Evolutionary conservation across 2,329 filamentous ascomycete genomes (phyloP).

Genomic region (Colletotrichum cereale): DNA sequence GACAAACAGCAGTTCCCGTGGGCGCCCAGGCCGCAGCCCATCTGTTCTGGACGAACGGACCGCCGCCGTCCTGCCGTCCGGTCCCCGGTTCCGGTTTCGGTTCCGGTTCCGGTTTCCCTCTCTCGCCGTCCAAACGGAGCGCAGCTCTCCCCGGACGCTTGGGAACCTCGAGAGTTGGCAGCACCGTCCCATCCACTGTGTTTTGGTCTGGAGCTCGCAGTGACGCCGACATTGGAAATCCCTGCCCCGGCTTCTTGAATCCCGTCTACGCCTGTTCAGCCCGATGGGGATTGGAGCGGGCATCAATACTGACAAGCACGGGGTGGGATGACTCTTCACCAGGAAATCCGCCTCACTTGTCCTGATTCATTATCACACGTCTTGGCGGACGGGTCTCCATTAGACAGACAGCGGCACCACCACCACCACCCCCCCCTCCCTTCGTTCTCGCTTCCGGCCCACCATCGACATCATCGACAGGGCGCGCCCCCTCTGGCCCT

Average conservation of each 20-base stretch:
- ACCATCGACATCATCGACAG: slow-evolving; percentile 20
- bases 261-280: not conserved
- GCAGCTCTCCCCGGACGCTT: not conserved
- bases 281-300: not conserved
- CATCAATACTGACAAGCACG: not conserved
- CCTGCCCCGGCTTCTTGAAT: not conserved
- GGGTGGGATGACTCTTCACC: too few relatives aligned
- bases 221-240: not conserved
- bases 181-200: too few relatives aligned
- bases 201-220: not conserved
- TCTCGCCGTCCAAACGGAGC: not conserved
- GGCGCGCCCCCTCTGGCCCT: not conserved
- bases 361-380: not conserved
- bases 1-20: not conserved
- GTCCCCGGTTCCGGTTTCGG: slow-evolving; percentile 25
- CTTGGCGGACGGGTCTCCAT: not conserved
- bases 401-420: not conserved
- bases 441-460: slow-evolving; percentile 5
- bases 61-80: slow-evolving; percentile 9
- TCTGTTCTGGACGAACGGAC: not conserved
- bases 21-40: not conserved
- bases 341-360: not conserved
- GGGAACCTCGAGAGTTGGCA: not conserved
- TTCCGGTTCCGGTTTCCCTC: slow-evolving; percentile 2
- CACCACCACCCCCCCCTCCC: not conserved